Base-by-base conservation (phyloP, 345 rosid species). In the Salix koriyanagi region DNA sequence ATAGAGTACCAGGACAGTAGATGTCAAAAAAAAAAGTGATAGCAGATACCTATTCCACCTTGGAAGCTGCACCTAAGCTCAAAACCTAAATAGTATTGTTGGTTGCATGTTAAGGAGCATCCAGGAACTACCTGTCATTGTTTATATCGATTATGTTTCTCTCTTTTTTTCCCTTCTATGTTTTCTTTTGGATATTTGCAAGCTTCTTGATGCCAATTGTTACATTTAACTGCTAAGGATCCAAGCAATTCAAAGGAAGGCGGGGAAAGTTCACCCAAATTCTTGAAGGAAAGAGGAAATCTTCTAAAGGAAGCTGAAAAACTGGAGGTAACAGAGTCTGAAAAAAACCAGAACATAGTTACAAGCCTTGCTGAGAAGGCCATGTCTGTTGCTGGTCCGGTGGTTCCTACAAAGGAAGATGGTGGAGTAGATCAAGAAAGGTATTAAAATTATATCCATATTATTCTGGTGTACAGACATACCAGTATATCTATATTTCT, bases 391-490 rank as follows among this genome's bases (percentile, higher is more conserved):
- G 98, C 99, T 86, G 87, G 87, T 85, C 98, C 99, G 61, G 96
- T 94, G 58, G 96, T 95, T 67, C 99, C 99, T 72, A 95, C 93
- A 67, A 96, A 88, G 81, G 96, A 83, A 86, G 93, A 80, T 81
- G 99, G 99, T 77, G 94, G 87, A 89, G 88, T 93, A 77, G 99
- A 93, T 88, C 96, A 93, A 80, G 98, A 91, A 44, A 93, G 97
- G 99, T 96, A 72, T 82, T 30, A 42, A 67, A 68, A 11, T 39
- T 28, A 25, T 28, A 65, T 32, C 54, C 25, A 37, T 54, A 32
- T 62, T 69, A 30, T 12, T 61, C 28, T 10, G 13, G 4, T 56
- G 19, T n/a, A 42, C 23, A 25, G 34, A 69, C 37, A 37, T 70
- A 26, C 71, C 72, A 15, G 60, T 65, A 48, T 61, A 11, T 48